Percentiles rank a stretch among this genome's conserved stretches.
Evolutionary conservation across 139 green algal species (phyloP).

Genomic region (Edaphochlamys debaryana): DNA sequence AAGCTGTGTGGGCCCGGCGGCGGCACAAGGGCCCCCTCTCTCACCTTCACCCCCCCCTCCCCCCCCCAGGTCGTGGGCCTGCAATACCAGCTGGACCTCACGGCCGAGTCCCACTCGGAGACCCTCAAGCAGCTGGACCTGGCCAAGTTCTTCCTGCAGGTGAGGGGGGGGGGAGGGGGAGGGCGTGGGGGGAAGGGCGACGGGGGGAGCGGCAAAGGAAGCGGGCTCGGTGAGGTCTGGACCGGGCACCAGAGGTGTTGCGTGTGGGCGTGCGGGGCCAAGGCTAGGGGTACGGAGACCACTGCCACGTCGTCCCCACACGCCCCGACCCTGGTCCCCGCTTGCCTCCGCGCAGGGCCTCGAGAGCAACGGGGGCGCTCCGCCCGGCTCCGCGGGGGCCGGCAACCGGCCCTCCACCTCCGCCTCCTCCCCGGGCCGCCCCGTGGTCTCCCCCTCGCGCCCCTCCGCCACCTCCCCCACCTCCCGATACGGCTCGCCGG

Average conservation of each 20-base stretch:
- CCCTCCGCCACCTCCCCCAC: neutral
- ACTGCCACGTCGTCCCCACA: too few relatives aligned
- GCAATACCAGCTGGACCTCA: constrained; percentile 14
- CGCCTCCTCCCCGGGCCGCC: neutral
- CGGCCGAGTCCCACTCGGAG: constrained; percentile 20
- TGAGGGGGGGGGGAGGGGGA: neutral
- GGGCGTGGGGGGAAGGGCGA: neutral
- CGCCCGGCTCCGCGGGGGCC: neutral
- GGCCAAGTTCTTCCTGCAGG: constrained; percentile 55
- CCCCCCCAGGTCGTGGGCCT: constrained; percentile 19
- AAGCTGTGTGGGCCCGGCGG: too few relatives aligned
- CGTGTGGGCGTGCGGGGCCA: too few relatives aligned
- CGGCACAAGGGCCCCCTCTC: too few relatives aligned
- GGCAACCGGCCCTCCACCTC: too few relatives aligned
- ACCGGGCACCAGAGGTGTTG: too few relatives aligned
- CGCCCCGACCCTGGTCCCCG: too few relatives aligned
- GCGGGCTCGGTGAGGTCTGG: too few relatives aligned
- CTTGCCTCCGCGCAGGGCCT: neutral
- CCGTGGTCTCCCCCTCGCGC: neutral
- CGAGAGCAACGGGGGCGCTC: neutral
- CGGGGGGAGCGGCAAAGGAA: neutral
- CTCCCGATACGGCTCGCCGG: too few relatives aligned
- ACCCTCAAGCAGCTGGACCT: constrained; percentile 49
- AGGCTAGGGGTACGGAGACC: too few relatives aligned
- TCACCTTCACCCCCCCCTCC: neutral